Evolutionary conservation across 1,284 basidiomycete genomes (phyloP), one percentile per base, ranked within the genome.

Genomic region (Blastosporella zonata): DNA sequence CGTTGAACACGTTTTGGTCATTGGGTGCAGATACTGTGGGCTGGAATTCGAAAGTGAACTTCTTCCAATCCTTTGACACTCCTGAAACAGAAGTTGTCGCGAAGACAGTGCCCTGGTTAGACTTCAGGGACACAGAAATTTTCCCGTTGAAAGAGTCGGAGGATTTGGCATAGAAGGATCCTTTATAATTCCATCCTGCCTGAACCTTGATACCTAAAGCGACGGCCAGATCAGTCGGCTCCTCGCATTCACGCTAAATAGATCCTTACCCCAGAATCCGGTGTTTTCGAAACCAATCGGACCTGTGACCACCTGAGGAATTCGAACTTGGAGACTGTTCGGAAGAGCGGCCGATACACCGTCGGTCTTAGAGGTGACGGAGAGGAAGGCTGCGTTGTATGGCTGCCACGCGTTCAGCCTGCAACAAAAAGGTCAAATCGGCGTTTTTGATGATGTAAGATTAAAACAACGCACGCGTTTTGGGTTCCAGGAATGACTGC

Each of bases 161-260:
- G n/a, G 60, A 64, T 46, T 66, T 68, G 37, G 62, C 64, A 42
- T 64, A 71, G 47, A 70, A 68, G 10, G 65, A 69, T 3, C 61
- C 68, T 39, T 60, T 66, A 55, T 70, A 71, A 0, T 61, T 66
- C 65, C 68, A 68, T 6, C 58, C 63, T 25, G 59, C 49, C 50
- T 67, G 60, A 15, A 73, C 59, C 42, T 71, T 70, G 52, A 72
- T 67, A 17, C 68, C 67, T 68, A 35, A 34, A 8, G 38, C 15
- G 29, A 18, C 38, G 36, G 3, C 21, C 48, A 3, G 17, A 15
- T 43, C 25, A 52, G 18, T 21, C 6, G 34, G 37, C 10, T 1
- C 8, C 2, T 10, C 17, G 17, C 15, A 13, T 25, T 17, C 29
- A 4, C 9, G 12, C 36, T 18, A 15, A 4, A 18, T 18, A 13